These are phyloP conservation scores for Rhizopogon sp. DNA, from an alignment of 768 basidiomycete genomes.

Conservation along the genomic window DNA sequence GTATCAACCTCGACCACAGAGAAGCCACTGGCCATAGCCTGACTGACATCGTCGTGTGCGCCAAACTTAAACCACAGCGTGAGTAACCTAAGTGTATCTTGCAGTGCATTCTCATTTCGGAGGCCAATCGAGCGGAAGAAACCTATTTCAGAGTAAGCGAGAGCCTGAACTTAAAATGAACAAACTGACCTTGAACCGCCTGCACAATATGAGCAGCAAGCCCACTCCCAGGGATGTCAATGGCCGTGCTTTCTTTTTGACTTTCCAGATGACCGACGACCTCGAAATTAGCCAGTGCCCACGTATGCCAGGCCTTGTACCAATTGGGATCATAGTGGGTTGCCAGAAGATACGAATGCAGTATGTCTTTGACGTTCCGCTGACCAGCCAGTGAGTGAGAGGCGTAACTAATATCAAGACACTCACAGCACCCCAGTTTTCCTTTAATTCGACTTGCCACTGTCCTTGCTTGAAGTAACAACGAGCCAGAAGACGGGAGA, in stretches of 20 bases:
- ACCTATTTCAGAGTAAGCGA: constrained; percentile 36
- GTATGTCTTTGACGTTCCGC: constrained; percentile 77
- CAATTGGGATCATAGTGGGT: constrained; percentile 92
- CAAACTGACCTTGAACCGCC: constrained; percentile 72
- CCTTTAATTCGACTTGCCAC: constrained; percentile 82
- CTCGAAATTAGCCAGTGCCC: constrained; percentile 96
- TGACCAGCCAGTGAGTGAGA: constrained; percentile 26
- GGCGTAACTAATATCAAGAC: neutral
- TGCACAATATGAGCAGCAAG: constrained; percentile 85
- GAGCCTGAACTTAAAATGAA: too few relatives aligned
- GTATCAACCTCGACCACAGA: constrained; percentile 91
- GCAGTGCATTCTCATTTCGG: constrained; percentile 84
- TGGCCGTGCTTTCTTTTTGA: constrained; percentile 48
- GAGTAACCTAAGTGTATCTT: constrained; percentile 88
- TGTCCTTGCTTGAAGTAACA: constrained; percentile 96
- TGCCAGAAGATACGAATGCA: constrained; percentile 79
- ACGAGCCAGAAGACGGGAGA: constrained; percentile 86
- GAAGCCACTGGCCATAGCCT: constrained; percentile 85
- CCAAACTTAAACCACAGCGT: constrained; percentile 99
- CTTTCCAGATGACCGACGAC: constrained; percentile 80
- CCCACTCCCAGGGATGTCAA: constrained; percentile 54
- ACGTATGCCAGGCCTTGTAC: constrained; percentile 99
- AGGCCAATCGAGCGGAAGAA: constrained; percentile 95
- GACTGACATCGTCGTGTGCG: constrained; percentile 81
- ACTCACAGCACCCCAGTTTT: constrained; percentile 76